These are phyloP conservation scores for Aspergillus ustus DNA, from an alignment of 2,329 filamentous ascomycete genomes.

Conservation along the genomic window DNA sequence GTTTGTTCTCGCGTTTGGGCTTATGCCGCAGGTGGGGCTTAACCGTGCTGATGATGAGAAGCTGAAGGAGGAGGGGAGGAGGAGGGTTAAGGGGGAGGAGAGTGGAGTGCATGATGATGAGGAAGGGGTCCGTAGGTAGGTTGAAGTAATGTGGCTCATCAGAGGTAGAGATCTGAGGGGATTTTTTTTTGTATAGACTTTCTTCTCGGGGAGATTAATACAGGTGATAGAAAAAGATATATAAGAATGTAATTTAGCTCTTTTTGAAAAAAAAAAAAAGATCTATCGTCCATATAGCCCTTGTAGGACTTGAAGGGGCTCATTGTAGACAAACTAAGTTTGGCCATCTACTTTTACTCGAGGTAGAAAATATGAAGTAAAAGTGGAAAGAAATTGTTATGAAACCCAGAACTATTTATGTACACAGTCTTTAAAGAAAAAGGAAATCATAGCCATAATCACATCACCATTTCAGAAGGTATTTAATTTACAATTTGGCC, in stretches of 20 bases:
- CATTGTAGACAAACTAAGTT: too few species aligned
- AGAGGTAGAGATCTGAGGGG: too few species aligned
- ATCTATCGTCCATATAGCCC: too few species aligned
- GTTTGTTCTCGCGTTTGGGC: constrained; percentile 35
- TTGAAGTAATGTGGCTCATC: background rate
- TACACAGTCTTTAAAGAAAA: constrained; percentile 1
- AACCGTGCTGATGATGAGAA: constrained; percentile 35
- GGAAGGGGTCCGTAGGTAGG: background rate
- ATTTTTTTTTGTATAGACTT: too few species aligned
- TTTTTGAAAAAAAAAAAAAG: too few species aligned
- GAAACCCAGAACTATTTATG: constrained; percentile 6
- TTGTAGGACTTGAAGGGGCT: too few species aligned
- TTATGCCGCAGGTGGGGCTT: constrained; percentile 45
- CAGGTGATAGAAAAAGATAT: too few species aligned
- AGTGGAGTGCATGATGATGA: constrained; percentile 20
- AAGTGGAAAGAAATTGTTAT: constrained; percentile 8
- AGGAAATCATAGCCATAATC: constrained; percentile 14
- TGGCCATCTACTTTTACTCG: too few species aligned
- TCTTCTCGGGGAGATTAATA: too few species aligned
- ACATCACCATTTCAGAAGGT: constrained; percentile 1
- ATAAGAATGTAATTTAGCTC: too few species aligned
- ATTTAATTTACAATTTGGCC: constrained; percentile 54
- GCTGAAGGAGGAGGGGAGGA: constrained; percentile 36
- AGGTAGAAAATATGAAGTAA: too few species aligned
- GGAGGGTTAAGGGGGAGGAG: constrained; percentile 24